Conservation (phyloP, 129 eudicot genomes). For the Lactuca saligna region DNA sequence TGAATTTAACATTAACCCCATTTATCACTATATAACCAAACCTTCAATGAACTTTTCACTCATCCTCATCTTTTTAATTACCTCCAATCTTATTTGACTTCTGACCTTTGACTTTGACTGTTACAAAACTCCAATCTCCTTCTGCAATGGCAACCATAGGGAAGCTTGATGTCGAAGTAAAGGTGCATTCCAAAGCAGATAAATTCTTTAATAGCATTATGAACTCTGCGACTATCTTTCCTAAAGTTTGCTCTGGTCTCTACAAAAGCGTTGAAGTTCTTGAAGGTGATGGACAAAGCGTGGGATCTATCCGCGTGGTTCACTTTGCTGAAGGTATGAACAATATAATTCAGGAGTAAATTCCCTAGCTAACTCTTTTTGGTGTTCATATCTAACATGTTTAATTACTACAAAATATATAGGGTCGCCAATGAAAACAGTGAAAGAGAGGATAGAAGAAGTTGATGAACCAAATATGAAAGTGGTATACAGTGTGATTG, state of each 20-base stretch:
- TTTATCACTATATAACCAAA: constrained; percentile 23
- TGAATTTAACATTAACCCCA: constrained; percentile 19
- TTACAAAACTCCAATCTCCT: neutral
- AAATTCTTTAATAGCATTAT: constrained; percentile 52
- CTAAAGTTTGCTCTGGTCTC: constrained; percentile 46
- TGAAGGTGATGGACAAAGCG: constrained; percentile 64
- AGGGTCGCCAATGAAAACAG: constrained; percentile 38
- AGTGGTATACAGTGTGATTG: constrained; percentile 49
- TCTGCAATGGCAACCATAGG: constrained; percentile 35
- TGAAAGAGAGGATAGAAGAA: constrained; percentile 67
- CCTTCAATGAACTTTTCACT: neutral
- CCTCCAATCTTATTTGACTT: constrained; percentile 8
- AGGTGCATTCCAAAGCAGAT: constrained; percentile 53
- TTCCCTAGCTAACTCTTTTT: too few species aligned
- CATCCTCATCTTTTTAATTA: neutral
- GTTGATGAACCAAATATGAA: constrained; percentile 59
- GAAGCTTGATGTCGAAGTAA: constrained; percentile 71
- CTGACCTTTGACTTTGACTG: constrained; percentile 16
- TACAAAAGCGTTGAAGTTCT: constrained; percentile 49
- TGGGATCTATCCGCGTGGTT: constrained; percentile 47
- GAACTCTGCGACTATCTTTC: constrained; percentile 45
- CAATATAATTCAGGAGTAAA: too few species aligned
- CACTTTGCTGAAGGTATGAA: constrained; percentile 45
- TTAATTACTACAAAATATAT: neutral
- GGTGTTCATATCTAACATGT: constrained; percentile 5